Evolutionary conservation across 495 filamentous ascomycete genomes (phyloP), one percentile per base, ranked within the genome.

Genomic region (Neurospora hispaniola): DNA sequence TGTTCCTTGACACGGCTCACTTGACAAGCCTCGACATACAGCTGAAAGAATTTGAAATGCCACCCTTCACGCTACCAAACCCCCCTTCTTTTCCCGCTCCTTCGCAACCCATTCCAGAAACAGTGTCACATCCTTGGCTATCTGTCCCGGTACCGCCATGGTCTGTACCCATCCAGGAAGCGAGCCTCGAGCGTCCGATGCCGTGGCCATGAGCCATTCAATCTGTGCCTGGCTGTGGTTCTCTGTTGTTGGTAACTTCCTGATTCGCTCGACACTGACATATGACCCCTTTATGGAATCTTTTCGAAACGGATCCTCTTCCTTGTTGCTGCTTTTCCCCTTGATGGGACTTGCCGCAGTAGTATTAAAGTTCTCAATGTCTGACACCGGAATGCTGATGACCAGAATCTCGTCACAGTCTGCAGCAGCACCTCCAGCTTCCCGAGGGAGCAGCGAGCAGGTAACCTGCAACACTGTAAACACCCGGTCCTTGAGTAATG

Each of bases 61-160:
- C 54, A 3, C 54, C 54, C 23, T 12, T 66, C 54, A 66, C 54
- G 54, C 54, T 18, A 66, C 54, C 54, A 66, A 38, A 4, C 27
- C 54, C 14, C 14, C 54, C 54, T 73, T 27, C 44, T 62, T 71
- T 74, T 72, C 75, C 62, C 83, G 78, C 81, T 86, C 78, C 71
- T 74, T 81, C 68, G 78, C 81, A 54, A 85, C 85, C 91, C 91
- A 93, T 12, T 77, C 79, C 70, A 93, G 76, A 77, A 93, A 93
- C 72, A 90, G 79, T 6, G 88, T 87, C 27, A 94, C 92, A 82
- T 94, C 92, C 74, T 90, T 90, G 40, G 89, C 88, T 71, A 94
- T 87, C 46, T 88, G 86, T 12, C 84, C 85, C 2, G 90, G 88
- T 39, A 93, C 86, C 16, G 87, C 90, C 69, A 87, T 78, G 74